Conservation (phyloP, 768 basidiomycete species). For the Rhizopogon vulgaris region DNA sequence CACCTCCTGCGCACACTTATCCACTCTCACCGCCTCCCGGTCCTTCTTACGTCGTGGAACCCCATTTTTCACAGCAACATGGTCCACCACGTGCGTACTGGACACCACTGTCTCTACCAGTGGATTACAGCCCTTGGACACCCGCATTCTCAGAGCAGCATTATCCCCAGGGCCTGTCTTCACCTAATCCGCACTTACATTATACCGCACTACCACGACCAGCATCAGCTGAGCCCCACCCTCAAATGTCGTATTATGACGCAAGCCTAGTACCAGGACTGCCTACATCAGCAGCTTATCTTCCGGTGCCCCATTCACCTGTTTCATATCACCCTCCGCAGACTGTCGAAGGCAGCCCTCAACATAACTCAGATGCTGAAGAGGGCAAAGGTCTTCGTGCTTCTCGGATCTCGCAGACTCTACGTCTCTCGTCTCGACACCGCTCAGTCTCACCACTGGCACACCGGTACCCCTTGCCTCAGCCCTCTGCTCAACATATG, state of each 20-base stretch:
- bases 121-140: background rate
- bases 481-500: slow-evolving; percentile 7
- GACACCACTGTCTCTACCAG: background rate
- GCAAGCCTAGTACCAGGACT: slow-evolving; percentile 29
- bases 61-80: background rate
- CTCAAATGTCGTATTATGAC: slow-evolving; percentile 23
- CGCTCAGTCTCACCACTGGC: slow-evolving; percentile 60
- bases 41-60: background rate
- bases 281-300: slow-evolving; percentile 24
- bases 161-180: background rate
- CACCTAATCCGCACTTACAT: slow-evolving; percentile 11
- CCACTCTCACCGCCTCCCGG: slow-evolving; percentile 22
- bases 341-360: slow-evolving; percentile 8
- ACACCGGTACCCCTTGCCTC: slow-evolving; percentile 43
- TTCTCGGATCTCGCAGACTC: slow-evolving; percentile 51
- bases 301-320: slow-evolving; percentile 25
- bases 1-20: slow-evolving; percentile 10
- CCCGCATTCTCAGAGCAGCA: background rate
- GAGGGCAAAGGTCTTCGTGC: slow-evolving; percentile 60
- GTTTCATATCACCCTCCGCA: slow-evolving; percentile 16
- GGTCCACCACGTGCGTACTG: background rate
- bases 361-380: slow-evolving; percentile 32
- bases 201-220: slow-evolving; percentile 42
- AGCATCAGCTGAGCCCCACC: slow-evolving; percentile 42
- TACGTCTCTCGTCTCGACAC: slow-evolving; percentile 49